Base-by-base conservation (phyloP, 2,329 filamentous ascomycete species). In the Fusarium clavum region DNA sequence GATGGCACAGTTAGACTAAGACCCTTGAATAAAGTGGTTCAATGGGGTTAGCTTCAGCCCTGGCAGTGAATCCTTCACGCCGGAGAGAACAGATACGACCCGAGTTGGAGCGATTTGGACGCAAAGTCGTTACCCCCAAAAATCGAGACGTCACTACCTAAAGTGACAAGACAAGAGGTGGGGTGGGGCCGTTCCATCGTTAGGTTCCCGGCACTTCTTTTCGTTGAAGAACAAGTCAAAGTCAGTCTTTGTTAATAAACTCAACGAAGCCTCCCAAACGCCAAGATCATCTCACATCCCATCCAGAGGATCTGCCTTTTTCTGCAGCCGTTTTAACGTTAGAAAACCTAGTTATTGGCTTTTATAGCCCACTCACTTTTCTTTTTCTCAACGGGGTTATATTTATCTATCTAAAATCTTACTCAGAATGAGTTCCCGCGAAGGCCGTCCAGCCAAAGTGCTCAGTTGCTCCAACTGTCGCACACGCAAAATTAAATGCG, bases 401-500 rank as follows among this genome's bases (percentile, higher is more conserved):
- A 38, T n/a, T 3, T 29, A 29, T 29, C 3, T 27, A 27, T 38
- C 34, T 38, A 38, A 38, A 38, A 38, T 38, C 34, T 38, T 53
- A 38, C 54, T 52, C 58, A 64, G 41, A 18, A 76, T 76, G 74
- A 74, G 63, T 47, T 38, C 62, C 12, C 60, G 54, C 27, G 64
- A 69, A 55, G 66, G 57, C 41, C 63, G 53, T n/a, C 62, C 64
- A 1, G 63, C 67, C 46, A 81, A 81, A 62, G 79, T 80, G n/a
- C 76, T 85, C 48, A 84, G 82, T 40, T 92, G 90, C 74, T 82
- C 88, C 8, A 82, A 84, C n/a, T 92, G 90, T 72, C 87, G 90
- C 63, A 85, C 87, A 66, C 85, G 88, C 66, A 91, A 90, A 75
- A 81, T 90, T 46, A 89, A 86, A 70, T 91, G 88, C 77, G 83